phyloP scores from a whole-genome alignment of 169 alveolate genomes.

The Ichthyophthirius multifiliis region DNA sequence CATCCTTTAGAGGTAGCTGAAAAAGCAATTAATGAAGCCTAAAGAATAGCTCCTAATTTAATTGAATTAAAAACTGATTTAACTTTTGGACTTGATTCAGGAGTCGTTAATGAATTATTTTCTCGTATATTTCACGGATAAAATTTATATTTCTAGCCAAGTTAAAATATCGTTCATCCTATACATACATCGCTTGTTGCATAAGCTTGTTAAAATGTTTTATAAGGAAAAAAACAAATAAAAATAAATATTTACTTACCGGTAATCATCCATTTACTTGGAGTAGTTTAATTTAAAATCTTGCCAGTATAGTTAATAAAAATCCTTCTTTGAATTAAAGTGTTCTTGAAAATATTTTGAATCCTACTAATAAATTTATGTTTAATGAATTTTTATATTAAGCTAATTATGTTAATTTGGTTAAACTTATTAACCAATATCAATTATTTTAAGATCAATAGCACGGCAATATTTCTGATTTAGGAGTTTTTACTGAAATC shows the following conservation, averaged over 20 bases:
- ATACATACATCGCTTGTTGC: not conserved
- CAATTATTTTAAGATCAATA: no score
- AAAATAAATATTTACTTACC: not conserved
- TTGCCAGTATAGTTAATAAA: not conserved
- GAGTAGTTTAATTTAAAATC: not conserved
- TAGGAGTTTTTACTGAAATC: no score
- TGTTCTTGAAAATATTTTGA: not conserved
- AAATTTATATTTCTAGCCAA: not conserved
- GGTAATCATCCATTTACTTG: not conserved
- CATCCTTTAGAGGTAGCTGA: not conserved
- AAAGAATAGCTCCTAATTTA: not conserved
- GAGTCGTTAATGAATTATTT: not conserved
- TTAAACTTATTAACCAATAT: not conserved
- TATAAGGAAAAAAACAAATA: not conserved
- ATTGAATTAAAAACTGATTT: constrained; percentile 14
- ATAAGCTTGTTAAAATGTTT: not conserved
- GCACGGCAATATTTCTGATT: no score
- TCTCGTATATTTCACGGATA: not conserved
- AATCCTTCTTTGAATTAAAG: not conserved
- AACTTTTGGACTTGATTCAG: not conserved
- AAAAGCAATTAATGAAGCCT: constrained; percentile 5
- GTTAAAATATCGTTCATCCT: not conserved
- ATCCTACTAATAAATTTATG: not conserved
- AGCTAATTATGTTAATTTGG: not conserved
- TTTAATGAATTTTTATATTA: not conserved